These are phyloP conservation scores for Cladophialophora exuberans DNA, from an alignment of 2,329 filamentous ascomycete species.

Conservation along the genomic window DNA sequence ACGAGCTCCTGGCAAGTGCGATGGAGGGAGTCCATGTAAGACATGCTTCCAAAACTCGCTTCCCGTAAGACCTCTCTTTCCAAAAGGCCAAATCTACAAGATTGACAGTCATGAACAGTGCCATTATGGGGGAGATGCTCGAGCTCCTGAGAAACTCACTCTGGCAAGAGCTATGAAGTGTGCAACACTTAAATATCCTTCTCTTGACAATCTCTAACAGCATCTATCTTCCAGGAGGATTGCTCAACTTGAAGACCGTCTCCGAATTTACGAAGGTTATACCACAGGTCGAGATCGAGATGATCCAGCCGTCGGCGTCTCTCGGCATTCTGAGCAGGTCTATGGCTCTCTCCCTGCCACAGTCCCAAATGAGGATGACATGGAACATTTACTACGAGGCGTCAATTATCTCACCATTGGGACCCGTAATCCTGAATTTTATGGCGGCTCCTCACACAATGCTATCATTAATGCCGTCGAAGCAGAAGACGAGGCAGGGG, in stretches of 20 bases:
- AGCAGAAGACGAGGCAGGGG: neutral
- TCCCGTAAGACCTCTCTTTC: too few species aligned
- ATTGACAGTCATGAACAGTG: too few species aligned
- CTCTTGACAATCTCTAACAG: neutral
- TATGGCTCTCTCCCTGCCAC: neutral
- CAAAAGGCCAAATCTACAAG: too few species aligned
- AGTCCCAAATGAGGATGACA: conserved; percentile 13
- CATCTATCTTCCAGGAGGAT: conserved; percentile 8
- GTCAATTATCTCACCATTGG: conserved; percentile 19
- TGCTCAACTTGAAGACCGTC: conserved; percentile 14
- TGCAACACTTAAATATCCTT: neutral
- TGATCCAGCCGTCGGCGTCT: neutral
- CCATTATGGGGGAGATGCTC: conserved; percentile 15
- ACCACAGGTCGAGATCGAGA: neutral
- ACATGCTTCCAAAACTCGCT: conserved; percentile 17
- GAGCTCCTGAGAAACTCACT: conserved; percentile 12
- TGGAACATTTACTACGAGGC: conserved; percentile 15
- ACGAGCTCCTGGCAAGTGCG: conserved; percentile 1
- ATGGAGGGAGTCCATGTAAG: conserved; percentile 19
- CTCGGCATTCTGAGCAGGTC: conserved; percentile 8
- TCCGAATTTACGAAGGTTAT: conserved; percentile 14
- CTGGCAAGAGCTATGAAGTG: conserved; percentile 19
- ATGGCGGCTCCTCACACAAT: conserved; percentile 9
- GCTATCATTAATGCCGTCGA: conserved; percentile 16
- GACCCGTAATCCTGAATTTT: conserved; percentile 15